phyloP scores from a whole-genome alignment of 768 basidiomycete species.

The Serendipita vermifera region DNA sequence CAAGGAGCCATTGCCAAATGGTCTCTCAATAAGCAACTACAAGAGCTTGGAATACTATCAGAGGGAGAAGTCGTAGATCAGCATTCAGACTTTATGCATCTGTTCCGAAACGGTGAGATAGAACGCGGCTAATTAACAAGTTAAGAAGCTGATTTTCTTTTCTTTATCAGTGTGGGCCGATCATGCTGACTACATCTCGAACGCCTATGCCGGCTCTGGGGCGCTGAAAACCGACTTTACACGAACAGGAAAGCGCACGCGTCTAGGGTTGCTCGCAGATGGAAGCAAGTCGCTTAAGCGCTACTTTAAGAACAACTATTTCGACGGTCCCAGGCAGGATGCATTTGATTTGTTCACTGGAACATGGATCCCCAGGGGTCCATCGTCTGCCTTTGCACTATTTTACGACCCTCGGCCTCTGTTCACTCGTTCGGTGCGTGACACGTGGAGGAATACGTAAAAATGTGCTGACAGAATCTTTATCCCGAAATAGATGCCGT shows the following conservation, averaged over 20 bases:
- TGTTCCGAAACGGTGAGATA: constrained; percentile 86
- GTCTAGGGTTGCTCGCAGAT: constrained; percentile 68
- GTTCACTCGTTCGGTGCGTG: constrained; percentile 64
- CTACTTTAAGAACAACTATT: constrained; percentile 92
- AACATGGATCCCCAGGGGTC: constrained; percentile 67
- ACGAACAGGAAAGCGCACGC: constrained; percentile 79
- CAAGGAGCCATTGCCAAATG: constrained; percentile 85
- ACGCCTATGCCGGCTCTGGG: constrained; percentile 87
- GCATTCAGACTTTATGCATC: constrained; percentile 60
- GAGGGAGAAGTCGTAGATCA: constrained; percentile 65
- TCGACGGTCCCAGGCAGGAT: constrained; percentile 93
- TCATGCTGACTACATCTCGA: constrained; percentile 82
- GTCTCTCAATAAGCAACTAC: constrained; percentile 67
- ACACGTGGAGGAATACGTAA: too few species aligned
- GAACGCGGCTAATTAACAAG: not conserved
- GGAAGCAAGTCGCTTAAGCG: constrained; percentile 71
- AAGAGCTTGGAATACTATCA: constrained; percentile 55
- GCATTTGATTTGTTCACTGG: constrained; percentile 92
- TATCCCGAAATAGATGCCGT: constrained; percentile 54
- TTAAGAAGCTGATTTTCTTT: not conserved
- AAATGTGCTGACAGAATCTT: not conserved
- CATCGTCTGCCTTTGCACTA: constrained; percentile 50
- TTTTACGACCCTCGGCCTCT: constrained; percentile 72
- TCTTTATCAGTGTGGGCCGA: constrained; percentile 79
- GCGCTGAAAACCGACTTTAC: constrained; percentile 97